Evolutionary conservation across 306 rosid species (phyloP).

Genomic region (Notholithocarpus densiflorus): DNA sequence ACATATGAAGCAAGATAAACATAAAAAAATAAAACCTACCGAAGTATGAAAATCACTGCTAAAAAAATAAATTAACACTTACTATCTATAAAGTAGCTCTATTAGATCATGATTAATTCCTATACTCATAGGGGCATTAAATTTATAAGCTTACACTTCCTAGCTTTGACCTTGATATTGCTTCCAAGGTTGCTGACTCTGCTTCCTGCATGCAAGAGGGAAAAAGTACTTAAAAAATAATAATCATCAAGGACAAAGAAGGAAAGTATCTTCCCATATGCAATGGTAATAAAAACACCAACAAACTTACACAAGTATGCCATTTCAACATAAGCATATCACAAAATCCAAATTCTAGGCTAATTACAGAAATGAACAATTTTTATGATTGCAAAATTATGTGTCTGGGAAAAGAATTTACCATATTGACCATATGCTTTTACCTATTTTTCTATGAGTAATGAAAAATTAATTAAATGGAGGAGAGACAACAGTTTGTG

Average conservation of each 20-base stretch:
- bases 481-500: no score
- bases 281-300: neutral
- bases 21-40: neutral
- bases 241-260: neutral
- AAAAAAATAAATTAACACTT: neutral
- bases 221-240: conserved; percentile 2
- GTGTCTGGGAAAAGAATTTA: neutral
- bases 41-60: neutral
- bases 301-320: neutral
- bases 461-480: no score
- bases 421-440: neutral
- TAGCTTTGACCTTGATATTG: conserved; percentile 81
- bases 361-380: neutral
- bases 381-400: neutral
- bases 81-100: neutral
- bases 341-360: neutral
- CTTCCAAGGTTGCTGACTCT: conserved; percentile 93
- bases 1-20: neutral
- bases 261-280: conserved; percentile 1
- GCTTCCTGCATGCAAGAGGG: conserved; percentile 63
- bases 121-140: conserved; percentile 19
- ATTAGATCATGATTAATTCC: neutral
- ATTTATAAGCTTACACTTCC: conserved; percentile 63
- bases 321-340: neutral
- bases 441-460: no score